A percentile compares a stretch with the other conserved stretches of the same genome.
Evolutionary conservation across 2,329 filamentous ascomycete species (phyloP).

Genomic region (Alternaria angustiovoidea): DNA sequence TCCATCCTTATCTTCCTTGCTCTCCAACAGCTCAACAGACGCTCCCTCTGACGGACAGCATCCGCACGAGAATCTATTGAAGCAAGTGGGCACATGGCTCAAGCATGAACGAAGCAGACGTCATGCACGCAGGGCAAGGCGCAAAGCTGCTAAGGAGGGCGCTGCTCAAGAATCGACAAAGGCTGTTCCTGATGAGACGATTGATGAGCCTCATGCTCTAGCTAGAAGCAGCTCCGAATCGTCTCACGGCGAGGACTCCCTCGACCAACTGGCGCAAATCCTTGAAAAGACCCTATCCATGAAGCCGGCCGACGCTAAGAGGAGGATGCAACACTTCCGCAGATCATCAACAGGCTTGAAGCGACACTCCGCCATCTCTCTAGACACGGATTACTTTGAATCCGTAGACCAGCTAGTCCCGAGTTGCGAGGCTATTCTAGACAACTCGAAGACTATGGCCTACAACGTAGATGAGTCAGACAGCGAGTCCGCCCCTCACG

Average conservation of each 20-base stretch:
- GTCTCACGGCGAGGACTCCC: conserved; percentile 71
- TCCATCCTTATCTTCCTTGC: conserved; percentile 39
- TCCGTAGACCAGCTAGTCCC: conserved; percentile 82
- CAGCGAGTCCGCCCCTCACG: conserved; percentile 56
- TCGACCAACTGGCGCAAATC: conserved; percentile 84
- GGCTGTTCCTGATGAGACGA: conserved; percentile 9
- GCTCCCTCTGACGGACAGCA: conserved; percentile 32
- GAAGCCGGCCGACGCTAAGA: conserved; percentile 44
- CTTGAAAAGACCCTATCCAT: conserved; percentile 70
- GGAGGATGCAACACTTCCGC: conserved; percentile 36
- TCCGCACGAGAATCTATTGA: conserved; percentile 61
- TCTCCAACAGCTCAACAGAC: conserved; percentile 41
- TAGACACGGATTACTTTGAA: conserved; percentile 86
- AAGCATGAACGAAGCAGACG: conserved; percentile 78
- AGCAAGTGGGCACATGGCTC: conserved; percentile 84
- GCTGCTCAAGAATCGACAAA: conserved; percentile 8
- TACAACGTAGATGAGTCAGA: conserved; percentile 69
- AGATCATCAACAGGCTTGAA: conserved; percentile 47
- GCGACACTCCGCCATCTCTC: conserved; percentile 66
- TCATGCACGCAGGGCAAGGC: conserved; percentile 61
- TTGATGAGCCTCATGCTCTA: conserved; percentile 38
- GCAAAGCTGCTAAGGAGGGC: conserved; percentile 58
- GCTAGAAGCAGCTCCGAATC: conserved; percentile 65
- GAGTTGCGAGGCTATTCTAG: conserved; percentile 81
- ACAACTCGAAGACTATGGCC: conserved; percentile 88